Conservation (phyloP, 352 stramenopile genomes). For the Peronosclerospora sorghi region DNA sequence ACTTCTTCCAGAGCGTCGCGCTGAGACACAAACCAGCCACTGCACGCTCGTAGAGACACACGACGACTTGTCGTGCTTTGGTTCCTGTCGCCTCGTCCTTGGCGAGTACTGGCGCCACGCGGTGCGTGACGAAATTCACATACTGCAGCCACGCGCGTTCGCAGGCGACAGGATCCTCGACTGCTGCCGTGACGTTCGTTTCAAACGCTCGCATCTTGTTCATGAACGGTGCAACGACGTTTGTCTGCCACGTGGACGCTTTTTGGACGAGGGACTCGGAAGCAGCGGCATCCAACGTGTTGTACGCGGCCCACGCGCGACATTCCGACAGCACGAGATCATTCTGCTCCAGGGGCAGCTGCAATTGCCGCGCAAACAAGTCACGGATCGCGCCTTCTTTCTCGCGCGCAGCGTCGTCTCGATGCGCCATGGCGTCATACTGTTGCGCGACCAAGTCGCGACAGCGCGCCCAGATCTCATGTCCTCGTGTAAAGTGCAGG, state of each 20-base stretch:
- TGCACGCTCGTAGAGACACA: slow-evolving; percentile 46
- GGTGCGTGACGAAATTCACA: slow-evolving; percentile 50
- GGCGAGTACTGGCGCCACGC: slow-evolving; percentile 27
- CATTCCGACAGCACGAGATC: slow-evolving; percentile 69
- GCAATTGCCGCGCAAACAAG: slow-evolving; percentile 45
- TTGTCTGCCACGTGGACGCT: slow-evolving; percentile 27
- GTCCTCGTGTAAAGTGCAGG: slow-evolving; percentile 39
- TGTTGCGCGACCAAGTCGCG: slow-evolving; percentile 30
- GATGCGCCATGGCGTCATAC: slow-evolving; percentile 16
- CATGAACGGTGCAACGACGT: slow-evolving; percentile 30
- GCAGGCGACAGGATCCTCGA: too few species aligned
- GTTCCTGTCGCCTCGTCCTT: slow-evolving; percentile 1
- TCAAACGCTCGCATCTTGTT: slow-evolving; percentile 62
- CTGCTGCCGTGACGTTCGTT: slow-evolving; percentile 4
- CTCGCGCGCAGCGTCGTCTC: not conserved
- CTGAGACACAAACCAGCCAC: slow-evolving; percentile 46
- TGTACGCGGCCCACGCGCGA: slow-evolving; percentile 59
- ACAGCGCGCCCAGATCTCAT: slow-evolving; percentile 50
- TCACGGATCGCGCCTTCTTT: slow-evolving; percentile 34
- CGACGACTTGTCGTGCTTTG: slow-evolving; percentile 16
- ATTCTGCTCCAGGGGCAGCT: slow-evolving; percentile 55
- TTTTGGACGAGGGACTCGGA: slow-evolving; percentile 12
- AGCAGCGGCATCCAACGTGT: slow-evolving; percentile 20
- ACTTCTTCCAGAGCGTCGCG: slow-evolving; percentile 41
- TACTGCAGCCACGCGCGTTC: slow-evolving; percentile 52